Base-by-base conservation (phyloP, 331 rosid genomes). In the Dryas integrifolia region DNA sequence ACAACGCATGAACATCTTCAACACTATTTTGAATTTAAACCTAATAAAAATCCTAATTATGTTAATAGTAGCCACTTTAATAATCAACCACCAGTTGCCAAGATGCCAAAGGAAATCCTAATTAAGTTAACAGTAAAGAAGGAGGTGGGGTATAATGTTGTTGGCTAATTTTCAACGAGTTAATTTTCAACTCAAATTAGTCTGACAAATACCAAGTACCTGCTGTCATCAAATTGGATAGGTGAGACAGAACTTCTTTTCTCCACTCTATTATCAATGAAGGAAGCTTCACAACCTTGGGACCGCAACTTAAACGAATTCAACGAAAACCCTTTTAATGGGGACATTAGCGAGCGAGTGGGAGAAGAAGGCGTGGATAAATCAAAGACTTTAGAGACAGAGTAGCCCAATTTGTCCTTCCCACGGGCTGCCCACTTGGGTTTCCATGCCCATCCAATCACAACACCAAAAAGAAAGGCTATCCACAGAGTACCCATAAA, bases 361-460 rank as follows among this genome's bases (percentile, higher is more conserved):
- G 74, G 65, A 24, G 74, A 70, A 55, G 44, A 12, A 43, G 64
- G 74, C 53, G 41, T 9, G 7, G 74, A 70, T 6, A 57, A 83
- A 75, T 80, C 79, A 62, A 76, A 75, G 26, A 72, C 30, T 50
- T 85, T 75, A 40, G 81, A 74, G 35, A 79, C 81, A 18, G 77
- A 79, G 40, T 7, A 57, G 21, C 70, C 18, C 47, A 85, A 65
- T 58, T 81, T 83, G 8, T 77, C 74, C 65, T 70, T 61, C 21
- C 65, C 65, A 57, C 11, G 57, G 5, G 43, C 6, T 18, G 44
- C 65, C 75, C 45, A 13, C 65, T 57, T 70, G 1, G 75, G 56
- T 16, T 57, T 70, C 75, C 75, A 70, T 10, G 65, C 61, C 75
- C 75, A 70, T 43, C 75, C 75, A n/a, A 70, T 56, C 65, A 70